Percentiles rank a stretch among this genome's conserved stretches.
Conservation (phyloP, 2,329 filamentous ascomycete genomes). For the Stachybotrys chartarum region DNA sequence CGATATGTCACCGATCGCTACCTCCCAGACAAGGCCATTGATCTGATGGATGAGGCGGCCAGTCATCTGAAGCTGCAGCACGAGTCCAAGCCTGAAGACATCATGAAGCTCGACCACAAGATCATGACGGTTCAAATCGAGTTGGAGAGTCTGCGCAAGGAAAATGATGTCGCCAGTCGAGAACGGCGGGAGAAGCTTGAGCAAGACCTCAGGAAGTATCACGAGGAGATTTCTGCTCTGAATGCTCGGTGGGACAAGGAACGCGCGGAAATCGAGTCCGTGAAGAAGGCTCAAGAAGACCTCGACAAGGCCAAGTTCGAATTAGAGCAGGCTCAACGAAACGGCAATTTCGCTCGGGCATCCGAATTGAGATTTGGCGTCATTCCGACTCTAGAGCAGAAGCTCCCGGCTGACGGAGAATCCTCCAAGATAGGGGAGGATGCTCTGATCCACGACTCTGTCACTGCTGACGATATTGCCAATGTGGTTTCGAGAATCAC, state of each 20-base stretch:
- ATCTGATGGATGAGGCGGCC: constrained; percentile 91
- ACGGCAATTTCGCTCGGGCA: constrained; percentile 84
- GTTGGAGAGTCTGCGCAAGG: constrained; percentile 86
- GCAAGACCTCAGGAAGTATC: constrained; percentile 64
- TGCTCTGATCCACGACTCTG: constrained; percentile 80
- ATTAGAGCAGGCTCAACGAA: constrained; percentile 78
- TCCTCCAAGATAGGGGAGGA: constrained; percentile 29
- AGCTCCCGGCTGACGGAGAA: constrained; percentile 69
- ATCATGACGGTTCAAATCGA: constrained; percentile 98
- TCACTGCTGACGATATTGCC: constrained; percentile 93
- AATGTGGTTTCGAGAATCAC: constrained; percentile 85
- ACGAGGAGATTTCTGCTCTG: constrained; percentile 67
- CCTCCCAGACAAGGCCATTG: constrained; percentile 93
- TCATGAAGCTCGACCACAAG: constrained; percentile 84
- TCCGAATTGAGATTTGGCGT: constrained; percentile 83
- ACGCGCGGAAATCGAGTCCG: constrained; percentile 72
- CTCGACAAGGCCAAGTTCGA: constrained; percentile 80
- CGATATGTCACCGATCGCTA: constrained; percentile 96
- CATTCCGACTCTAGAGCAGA: constrained; percentile 74
- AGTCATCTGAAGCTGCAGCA: constrained; percentile 86
- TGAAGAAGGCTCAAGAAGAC: constrained; percentile 84
- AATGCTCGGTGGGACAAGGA: constrained; percentile 88
- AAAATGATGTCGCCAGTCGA: constrained; percentile 81
- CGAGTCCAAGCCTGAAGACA: constrained; percentile 93
- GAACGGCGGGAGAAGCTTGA: constrained; percentile 86